phyloP scores from a whole-genome alignment of 306 rosid species.

The Oxytropis ochrocephala region DNA sequence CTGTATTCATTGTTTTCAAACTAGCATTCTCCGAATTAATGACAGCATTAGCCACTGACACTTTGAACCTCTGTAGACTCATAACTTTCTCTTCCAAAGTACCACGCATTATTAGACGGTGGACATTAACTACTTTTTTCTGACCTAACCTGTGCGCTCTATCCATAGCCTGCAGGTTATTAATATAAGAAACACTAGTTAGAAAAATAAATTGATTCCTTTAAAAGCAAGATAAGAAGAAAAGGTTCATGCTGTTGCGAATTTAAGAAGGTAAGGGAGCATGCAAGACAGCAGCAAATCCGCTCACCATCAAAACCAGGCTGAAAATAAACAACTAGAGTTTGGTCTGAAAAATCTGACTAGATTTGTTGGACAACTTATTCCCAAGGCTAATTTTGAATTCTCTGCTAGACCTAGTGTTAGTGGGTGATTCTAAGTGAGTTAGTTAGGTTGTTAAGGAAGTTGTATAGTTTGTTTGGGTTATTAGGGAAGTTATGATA shows the following conservation, averaged over 20 bases:
- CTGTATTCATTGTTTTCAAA: conserved; percentile 98
- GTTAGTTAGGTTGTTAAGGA: too few species aligned
- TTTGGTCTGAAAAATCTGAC: not conserved
- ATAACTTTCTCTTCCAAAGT: conserved; percentile 96
- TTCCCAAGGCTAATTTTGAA: not conserved
- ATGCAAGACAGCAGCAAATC: not conserved
- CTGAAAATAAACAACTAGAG: not conserved
- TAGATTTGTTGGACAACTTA: not conserved
- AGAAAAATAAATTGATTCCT: not conserved
- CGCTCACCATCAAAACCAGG: not conserved
- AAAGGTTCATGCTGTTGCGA: not conserved
- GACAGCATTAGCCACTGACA: conserved; percentile 90
- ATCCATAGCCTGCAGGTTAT: conserved; percentile 84
- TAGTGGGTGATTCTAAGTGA: too few species aligned
- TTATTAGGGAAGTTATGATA: too few species aligned
- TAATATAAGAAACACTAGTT: not conserved
- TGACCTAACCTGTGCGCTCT: conserved; percentile 98
- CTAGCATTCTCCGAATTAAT: conserved; percentile 93
- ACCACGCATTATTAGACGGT: conserved; percentile 97
- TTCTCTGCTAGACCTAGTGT: too few species aligned
- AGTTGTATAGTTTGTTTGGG: too few species aligned
- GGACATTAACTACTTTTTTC: conserved; percentile 88
- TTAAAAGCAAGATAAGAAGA: not conserved
- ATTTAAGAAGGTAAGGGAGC: not conserved
- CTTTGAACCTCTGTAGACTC: conserved; percentile 87